Conservation (phyloP, 2,329 filamentous ascomycete genomes). For the Didymellaceae sp. region DNA sequence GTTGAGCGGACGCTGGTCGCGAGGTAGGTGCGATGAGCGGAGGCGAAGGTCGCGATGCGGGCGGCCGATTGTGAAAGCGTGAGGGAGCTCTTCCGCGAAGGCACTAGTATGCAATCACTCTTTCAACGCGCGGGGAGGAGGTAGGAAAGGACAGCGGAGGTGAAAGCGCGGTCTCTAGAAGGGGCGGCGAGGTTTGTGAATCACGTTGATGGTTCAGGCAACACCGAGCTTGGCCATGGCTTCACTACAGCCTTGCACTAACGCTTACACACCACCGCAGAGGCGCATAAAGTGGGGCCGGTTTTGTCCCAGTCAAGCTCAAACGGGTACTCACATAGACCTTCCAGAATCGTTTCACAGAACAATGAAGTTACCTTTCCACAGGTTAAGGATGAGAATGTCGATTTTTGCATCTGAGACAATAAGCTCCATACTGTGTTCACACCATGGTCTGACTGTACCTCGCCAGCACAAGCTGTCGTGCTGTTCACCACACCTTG, state of each 20-base stretch:
- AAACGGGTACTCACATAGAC: conserved; percentile 1
- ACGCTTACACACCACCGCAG: conserved; percentile 15
- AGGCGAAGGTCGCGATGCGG: conserved; percentile 17
- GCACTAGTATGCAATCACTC: conserved; percentile 6
- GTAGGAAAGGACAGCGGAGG: conserved; percentile 15
- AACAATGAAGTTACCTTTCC: neutral
- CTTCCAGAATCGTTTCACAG: neutral
- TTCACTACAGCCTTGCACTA: conserved; percentile 28
- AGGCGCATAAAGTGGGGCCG: conserved; percentile 13
- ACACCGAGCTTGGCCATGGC: conserved; percentile 34
- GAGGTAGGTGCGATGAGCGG: conserved; percentile 13
- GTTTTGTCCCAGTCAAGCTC: neutral
- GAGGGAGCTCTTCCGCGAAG: neutral
- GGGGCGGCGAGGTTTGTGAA: conserved; percentile 38
- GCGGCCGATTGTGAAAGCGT: conserved; percentile 8
- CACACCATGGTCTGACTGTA: too few species aligned
- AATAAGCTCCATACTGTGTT: too few species aligned
- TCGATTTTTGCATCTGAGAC: neutral
- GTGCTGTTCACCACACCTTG: too few species aligned
- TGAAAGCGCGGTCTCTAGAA: conserved; percentile 23
- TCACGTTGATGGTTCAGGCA: conserved; percentile 42
- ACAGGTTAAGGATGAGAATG: neutral
- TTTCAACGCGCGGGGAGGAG: neutral
- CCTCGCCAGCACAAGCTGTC: too few species aligned
- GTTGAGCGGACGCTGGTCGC: conserved; percentile 11